A percentile compares a stretch with the other conserved stretches of the same genome.
Conservation (phyloP, 108 stramenopile genomes). For the Aurantiochytrium sp. region DNA sequence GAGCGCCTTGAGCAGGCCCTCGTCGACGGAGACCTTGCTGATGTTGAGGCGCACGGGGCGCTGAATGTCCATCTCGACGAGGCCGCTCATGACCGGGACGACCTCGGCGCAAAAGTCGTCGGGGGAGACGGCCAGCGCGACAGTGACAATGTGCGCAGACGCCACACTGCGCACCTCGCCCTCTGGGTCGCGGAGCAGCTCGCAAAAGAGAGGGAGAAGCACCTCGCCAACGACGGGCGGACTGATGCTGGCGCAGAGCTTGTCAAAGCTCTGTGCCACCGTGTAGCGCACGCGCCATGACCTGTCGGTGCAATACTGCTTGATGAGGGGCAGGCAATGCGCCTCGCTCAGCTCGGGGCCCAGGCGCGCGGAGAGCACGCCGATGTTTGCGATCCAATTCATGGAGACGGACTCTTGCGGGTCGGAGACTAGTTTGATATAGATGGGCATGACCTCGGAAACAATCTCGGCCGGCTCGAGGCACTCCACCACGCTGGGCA, state of each 20-base stretch:
- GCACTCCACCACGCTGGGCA: neutral
- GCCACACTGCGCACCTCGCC: constrained; percentile 26
- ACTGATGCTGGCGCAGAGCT: neutral
- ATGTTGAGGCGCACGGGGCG: neutral
- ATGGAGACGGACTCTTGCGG: constrained; percentile 22
- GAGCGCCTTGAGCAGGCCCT: neutral
- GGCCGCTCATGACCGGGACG: neutral
- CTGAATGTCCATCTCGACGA: constrained; percentile 8
- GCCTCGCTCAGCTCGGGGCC: neutral
- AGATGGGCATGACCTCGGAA: constrained; percentile 14
- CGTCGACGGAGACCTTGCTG: neutral
- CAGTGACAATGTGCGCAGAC: neutral
- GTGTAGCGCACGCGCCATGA: constrained; percentile 21
- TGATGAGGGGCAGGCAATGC: constrained; percentile 9
- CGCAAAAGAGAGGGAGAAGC: neutral
- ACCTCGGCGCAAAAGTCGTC: neutral
- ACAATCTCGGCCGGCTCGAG: neutral
- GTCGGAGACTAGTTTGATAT: neutral
- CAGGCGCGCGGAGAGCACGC: neutral
- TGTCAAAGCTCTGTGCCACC: neutral
- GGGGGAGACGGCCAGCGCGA: neutral
- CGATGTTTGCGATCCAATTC: constrained; percentile 23
- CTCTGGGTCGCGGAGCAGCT: constrained; percentile 23
- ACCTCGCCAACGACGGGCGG: neutral
- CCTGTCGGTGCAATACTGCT: neutral